Evolutionary conservation across 257 asterid species (phyloP).

Genomic region (Jasminum sambac): DNA sequence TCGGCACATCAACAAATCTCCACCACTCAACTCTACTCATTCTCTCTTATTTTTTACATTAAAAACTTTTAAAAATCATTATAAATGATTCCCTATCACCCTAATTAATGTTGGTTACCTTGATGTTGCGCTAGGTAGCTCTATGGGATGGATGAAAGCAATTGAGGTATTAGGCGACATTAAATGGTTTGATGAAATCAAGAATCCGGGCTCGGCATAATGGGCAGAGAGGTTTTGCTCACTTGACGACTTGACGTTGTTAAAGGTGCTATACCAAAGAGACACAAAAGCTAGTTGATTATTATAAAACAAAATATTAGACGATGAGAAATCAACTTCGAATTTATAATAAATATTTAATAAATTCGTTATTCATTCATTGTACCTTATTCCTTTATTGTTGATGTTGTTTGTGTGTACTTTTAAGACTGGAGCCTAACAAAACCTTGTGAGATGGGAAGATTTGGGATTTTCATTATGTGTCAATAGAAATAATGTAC

Average conservation of each 20-base stretch:
- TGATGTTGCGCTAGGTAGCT: constrained; percentile 20
- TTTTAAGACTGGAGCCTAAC: neutral
- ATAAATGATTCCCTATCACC: no score
- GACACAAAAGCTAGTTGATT: no score
- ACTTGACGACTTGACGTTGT: neutral
- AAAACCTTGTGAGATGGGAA: no score
- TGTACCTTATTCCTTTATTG: neutral
- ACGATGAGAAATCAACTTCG: constrained; percentile 8
- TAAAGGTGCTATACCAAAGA: neutral
- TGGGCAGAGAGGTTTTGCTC: no score
- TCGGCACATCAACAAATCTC: no score
- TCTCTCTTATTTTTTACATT: no score
- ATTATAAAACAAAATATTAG: no score
- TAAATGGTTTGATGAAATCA: constrained; percentile 14
- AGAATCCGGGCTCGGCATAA: neutral
- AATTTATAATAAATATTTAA: neutral
- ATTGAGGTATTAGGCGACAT: neutral
- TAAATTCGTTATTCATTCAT: no score
- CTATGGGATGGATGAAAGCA: constrained; percentile 22
- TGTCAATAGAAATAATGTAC: neutral
- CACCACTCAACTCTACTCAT: no score
- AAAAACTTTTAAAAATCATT: no score
- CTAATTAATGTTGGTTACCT: constrained; percentile 20
- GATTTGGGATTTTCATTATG: no score
- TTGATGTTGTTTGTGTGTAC: neutral